Percentiles rank a stretch among this genome's conserved stretches.
These are phyloP conservation scores for Cafeteria roenbergensis DNA, from an alignment of 108 stramenopile species.

Conservation along the genomic window DNA sequence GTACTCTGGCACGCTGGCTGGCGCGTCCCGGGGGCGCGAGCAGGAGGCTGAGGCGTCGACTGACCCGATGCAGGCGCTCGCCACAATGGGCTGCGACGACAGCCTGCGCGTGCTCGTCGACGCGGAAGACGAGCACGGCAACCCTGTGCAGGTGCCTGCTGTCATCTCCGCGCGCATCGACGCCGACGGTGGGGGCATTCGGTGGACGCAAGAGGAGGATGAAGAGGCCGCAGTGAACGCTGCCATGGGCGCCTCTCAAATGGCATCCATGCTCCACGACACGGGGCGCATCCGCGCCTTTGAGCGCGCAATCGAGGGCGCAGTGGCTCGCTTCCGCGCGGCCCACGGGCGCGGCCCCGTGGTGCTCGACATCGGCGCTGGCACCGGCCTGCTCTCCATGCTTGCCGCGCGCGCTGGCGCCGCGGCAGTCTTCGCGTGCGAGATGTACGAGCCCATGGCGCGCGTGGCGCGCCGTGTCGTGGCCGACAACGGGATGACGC, in stretches of 20 bases:
- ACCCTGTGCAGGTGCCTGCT: too few species aligned
- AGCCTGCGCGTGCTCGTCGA: too few species aligned
- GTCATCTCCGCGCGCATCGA: too few species aligned
- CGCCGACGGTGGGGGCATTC: too few species aligned
- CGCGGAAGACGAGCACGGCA: too few species aligned
- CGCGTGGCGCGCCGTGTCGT: slow-evolving; percentile 26
- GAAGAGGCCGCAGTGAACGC: not conserved
- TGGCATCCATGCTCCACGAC: not conserved
- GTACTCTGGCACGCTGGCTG: too few species aligned
- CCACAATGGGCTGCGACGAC: too few species aligned
- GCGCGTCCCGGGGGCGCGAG: too few species aligned
- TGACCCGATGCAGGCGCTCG: too few species aligned
- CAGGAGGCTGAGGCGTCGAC: too few species aligned
- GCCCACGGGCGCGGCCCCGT: slow-evolving; percentile 24
- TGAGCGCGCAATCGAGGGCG: not conserved
- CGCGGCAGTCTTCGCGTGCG: slow-evolving; percentile 26
- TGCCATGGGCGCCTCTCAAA: not conserved
- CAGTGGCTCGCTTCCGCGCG: slow-evolving; percentile 16
- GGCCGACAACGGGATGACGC: slow-evolving; percentile 21
- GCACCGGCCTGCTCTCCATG: slow-evolving; percentile 43
- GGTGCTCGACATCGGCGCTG: slow-evolving; percentile 42
- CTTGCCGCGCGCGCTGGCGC: slow-evolving; percentile 32
- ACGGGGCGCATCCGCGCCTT: not conserved
- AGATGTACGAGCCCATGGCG: slow-evolving; percentile 39
- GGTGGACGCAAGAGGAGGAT: not conserved